These are phyloP conservation scores for Hypoxylon sp. DNA, from an alignment of 2,329 filamentous ascomycete genomes.

Conservation along the genomic window DNA sequence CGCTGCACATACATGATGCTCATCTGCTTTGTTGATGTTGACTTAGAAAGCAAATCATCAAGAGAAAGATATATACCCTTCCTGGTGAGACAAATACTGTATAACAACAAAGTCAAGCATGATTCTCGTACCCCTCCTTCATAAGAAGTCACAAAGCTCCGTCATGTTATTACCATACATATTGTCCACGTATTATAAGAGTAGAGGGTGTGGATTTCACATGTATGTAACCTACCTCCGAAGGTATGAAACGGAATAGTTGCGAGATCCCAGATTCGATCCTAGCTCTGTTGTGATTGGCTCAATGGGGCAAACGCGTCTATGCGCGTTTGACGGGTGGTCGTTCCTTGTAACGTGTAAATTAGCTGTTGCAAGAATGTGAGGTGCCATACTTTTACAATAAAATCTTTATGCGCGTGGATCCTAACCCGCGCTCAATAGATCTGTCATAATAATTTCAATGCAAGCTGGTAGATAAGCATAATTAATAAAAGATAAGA, in stretches of 20 bases:
- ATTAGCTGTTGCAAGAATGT: slow-evolving; percentile 21
- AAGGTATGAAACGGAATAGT: slow-evolving; percentile 12
- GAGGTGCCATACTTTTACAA: slow-evolving; percentile 3
- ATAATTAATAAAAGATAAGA: slow-evolving; percentile 10
- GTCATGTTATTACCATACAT: not conserved
- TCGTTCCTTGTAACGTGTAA: slow-evolving; percentile 32
- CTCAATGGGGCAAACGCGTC: slow-evolving; percentile 36
- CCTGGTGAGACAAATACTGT: not conserved
- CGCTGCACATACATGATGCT: not conserved
- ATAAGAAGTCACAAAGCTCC: not conserved
- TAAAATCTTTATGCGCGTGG: slow-evolving; percentile 16
- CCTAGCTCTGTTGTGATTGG: slow-evolving; percentile 36
- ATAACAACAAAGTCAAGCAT: slow-evolving; percentile 1
- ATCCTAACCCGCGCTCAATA: slow-evolving; percentile 12
- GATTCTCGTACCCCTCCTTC: slow-evolving; percentile 1
- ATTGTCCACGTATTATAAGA: not conserved
- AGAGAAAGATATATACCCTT: not conserved
- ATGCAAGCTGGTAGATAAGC: slow-evolving; percentile 14
- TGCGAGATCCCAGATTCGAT: slow-evolving; percentile 15
- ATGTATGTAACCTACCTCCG: not conserved
- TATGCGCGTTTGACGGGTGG: slow-evolving; percentile 34
- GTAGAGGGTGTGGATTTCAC: not conserved
- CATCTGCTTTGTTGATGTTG: not conserved
- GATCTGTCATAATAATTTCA: slow-evolving; percentile 2
- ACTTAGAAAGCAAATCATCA: not conserved